These are phyloP conservation scores for Saccharomycopsis malanga DNA, from an alignment of 805 yeast genomes.

Conservation along the genomic window DNA sequence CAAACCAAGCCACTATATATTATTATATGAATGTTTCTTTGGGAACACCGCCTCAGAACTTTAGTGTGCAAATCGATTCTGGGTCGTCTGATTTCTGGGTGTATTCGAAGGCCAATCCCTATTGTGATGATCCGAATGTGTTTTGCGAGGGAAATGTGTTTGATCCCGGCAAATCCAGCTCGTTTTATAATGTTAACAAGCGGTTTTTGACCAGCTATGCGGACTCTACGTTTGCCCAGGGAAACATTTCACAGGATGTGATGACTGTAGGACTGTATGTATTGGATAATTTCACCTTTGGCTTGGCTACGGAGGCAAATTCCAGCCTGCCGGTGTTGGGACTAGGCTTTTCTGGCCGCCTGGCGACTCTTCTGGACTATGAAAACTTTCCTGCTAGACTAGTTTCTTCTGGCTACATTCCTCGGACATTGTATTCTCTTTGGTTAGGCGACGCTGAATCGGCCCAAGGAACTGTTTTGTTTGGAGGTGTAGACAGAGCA, in stretches of 20 bases:
- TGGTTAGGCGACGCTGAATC: conserved; percentile 33
- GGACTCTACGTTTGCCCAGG: conserved; percentile 43
- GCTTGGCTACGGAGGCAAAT: conserved; percentile 17
- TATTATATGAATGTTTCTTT: conserved; percentile 36
- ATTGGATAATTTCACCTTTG: conserved; percentile 10
- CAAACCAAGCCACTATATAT: conserved; percentile 27
- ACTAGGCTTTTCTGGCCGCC: conserved; percentile 63
- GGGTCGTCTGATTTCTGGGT: conserved; percentile 48
- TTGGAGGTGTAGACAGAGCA: conserved; percentile 40
- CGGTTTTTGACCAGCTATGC: conserved; percentile 37
- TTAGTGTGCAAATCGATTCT: conserved; percentile 40
- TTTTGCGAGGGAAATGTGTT: too few species aligned
- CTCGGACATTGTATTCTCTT: conserved; percentile 38
- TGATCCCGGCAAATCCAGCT: conserved; percentile 29
- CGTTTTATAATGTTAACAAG: conserved; percentile 30
- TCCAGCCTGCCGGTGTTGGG: conserved; percentile 56
- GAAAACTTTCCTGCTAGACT: conserved; percentile 28
- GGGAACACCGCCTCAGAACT: conserved; percentile 33
- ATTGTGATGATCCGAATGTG: too few species aligned
- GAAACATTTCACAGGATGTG: conserved; percentile 44
- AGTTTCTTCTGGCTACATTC: conserved; percentile 36
- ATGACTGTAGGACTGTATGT: conserved; percentile 36
- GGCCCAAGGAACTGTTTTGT: conserved; percentile 32
- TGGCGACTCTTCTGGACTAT: conserved; percentile 33
- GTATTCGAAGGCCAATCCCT: conserved; percentile 7